Base-by-base conservation (phyloP, 1,284 basidiomycete species). In the Neonothopanus nambi region DNA sequence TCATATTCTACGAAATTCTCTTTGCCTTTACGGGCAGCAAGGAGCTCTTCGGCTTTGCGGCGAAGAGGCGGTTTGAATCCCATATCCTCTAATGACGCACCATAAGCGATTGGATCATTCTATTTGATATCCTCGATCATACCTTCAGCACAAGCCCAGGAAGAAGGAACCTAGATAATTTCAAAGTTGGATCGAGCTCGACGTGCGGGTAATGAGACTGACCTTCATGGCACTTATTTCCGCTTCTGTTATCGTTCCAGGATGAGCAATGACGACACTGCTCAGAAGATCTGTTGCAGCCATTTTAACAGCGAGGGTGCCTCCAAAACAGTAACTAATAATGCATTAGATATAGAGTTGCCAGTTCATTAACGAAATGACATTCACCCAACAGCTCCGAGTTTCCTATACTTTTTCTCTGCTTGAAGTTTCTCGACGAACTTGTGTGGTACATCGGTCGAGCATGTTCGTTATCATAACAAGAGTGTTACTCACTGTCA, bases 261-360 rank as follows among this genome's bases (percentile, higher is more conserved):
- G 87, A 63, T 89, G 87, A 48, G 70, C 74, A 28, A 86, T 71
- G 15, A 87, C 79, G 2, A 79, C 67, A 42, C 74, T 77, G 45
- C 80, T 61, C 18, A 86, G 63, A 7, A 74, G 59, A 35, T 68
- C 69, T 3, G 69, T 73, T 0, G 66, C 57, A 3, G 71, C 79
- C 7, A 84, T 58, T 4, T 76, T 69, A 37, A 76, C 65, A 20
- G 68, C 70, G 0, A 73, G 63, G 4, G 70, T 53, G 8, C 80
- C 87, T 6, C 87, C 87, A 57, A 76, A 85, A 63, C 87, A 88
- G 66, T 83, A 88, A 3, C 82, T 78, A 52, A 35, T 20, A 3
- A 40, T 12, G 42, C 13, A 20, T 35, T 30, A 20, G 23, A 24
- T 15, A 36, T 18, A 41, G 36, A 28, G 26, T n/a, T 43, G 13